Evolutionary conservation across 768 basidiomycete genomes (phyloP).

Genomic region (Suillus weaverae): DNA sequence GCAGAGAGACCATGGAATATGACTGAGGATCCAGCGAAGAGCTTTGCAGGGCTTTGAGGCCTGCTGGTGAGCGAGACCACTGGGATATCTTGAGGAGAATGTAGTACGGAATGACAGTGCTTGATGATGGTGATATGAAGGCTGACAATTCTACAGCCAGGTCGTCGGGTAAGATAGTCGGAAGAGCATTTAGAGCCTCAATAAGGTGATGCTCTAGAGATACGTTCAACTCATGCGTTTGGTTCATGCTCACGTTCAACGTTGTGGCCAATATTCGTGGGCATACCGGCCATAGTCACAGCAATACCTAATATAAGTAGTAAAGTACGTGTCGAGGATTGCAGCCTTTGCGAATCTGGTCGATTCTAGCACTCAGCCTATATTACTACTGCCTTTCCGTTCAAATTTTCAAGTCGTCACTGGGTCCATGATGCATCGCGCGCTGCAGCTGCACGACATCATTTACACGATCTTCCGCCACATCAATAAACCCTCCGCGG

Average conservation of each 20-base stretch:
- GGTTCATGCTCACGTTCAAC: neutral
- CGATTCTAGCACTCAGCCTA: neutral
- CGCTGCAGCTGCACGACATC: neutral
- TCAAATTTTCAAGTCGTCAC: too few relatives aligned
- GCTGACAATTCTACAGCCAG: constrained; percentile 42
- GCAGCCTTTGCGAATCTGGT: neutral
- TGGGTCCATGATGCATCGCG: neutral
- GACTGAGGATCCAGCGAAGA: constrained; percentile 47
- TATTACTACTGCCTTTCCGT: too few relatives aligned
- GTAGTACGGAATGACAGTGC: constrained; percentile 55
- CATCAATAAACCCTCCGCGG: neutral
- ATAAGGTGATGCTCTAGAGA: constrained; percentile 69
- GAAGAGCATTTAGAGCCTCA: constrained; percentile 47
- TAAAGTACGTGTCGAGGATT: neutral
- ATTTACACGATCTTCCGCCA: neutral
- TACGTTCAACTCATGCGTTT: constrained; percentile 45
- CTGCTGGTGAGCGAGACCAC: constrained; percentile 64
- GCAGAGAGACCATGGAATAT: constrained; percentile 71
- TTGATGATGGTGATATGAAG: constrained; percentile 34
- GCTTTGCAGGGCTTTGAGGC: constrained; percentile 39
- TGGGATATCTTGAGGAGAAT: constrained; percentile 58
- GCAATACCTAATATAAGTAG: too few relatives aligned
- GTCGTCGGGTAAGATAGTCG: constrained; percentile 44
- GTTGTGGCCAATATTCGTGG: neutral
- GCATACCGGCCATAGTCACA: neutral